Evolutionary conservation across 2,329 filamentous ascomycete genomes (phyloP).

Genomic region (Diaporthe nobilis): DNA sequence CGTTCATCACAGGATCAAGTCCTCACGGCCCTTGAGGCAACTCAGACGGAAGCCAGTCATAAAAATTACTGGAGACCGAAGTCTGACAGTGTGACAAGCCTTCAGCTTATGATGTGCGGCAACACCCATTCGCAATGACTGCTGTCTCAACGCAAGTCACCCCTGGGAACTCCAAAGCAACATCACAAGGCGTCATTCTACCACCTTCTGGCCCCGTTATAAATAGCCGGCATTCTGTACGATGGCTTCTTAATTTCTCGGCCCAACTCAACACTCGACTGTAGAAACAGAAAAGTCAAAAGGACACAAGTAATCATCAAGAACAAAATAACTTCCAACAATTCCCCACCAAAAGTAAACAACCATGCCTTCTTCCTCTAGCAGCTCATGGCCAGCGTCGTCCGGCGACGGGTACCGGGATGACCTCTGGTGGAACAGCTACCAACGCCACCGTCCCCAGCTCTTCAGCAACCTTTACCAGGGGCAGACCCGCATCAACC

Average conservation of each 20-base stretch:
- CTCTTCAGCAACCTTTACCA: conserved; percentile 6
- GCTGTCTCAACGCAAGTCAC: background rate
- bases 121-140: background rate
- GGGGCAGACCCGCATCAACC: conserved; percentile 1
- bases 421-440: conserved; percentile 13
- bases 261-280: background rate
- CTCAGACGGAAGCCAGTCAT: background rate
- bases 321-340: background rate
- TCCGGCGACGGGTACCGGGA: background rate
- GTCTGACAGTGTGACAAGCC: too few relatives aligned
- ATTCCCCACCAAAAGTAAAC: background rate
- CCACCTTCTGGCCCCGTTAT: background rate
- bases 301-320: background rate
- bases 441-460: background rate
- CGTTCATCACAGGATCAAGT: too few relatives aligned
- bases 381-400: background rate
- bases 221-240: background rate
- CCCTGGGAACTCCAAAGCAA: background rate
- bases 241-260: too few relatives aligned
- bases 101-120: background rate
- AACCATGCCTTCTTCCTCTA: background rate
- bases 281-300: background rate
- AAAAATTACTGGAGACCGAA: background rate
- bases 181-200: background rate
- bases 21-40: too few relatives aligned